A percentile compares a stretch with the other conserved stretches of the same genome.
Evolutionary conservation across 345 rosid species (phyloP).

Genomic region (Gossypium sturtianum): DNA sequence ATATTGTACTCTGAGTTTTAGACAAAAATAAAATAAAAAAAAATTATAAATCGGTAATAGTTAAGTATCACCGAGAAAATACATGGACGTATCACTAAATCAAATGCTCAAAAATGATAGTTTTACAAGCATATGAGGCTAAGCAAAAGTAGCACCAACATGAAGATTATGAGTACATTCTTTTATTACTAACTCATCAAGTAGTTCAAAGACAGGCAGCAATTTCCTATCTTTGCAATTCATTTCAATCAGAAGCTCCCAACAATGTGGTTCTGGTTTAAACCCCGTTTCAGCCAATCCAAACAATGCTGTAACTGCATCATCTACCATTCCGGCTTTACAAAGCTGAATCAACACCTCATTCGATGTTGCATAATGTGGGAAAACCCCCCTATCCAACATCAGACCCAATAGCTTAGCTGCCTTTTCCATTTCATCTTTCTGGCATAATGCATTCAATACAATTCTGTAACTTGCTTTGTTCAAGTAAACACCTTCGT

Average conservation of each 20-base stretch:
- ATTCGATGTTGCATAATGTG: slow-evolving; percentile 79
- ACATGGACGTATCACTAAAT: neutral
- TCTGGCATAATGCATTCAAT: slow-evolving; percentile 55
- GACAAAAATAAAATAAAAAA: too few species aligned
- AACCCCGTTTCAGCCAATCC: slow-evolving; percentile 52
- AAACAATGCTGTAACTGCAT: slow-evolving; percentile 35
- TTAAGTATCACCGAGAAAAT: too few species aligned
- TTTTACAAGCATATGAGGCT: too few species aligned
- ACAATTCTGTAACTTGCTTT: slow-evolving; percentile 81
- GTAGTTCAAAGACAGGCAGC: slow-evolving; percentile 43
- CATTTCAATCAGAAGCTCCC: slow-evolving; percentile 52
- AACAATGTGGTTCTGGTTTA: slow-evolving; percentile 52
- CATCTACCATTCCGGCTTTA: slow-evolving; percentile 46
- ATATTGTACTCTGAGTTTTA: too few species aligned
- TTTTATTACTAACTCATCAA: slow-evolving; percentile 43
- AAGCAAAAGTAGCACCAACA: neutral
- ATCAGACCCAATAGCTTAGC: slow-evolving; percentile 45
- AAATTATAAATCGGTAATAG: too few species aligned
- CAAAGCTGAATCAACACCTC: slow-evolving; percentile 58
- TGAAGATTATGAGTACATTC: neutral
- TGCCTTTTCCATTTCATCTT: slow-evolving; percentile 59
- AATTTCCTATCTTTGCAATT: slow-evolving; percentile 71
- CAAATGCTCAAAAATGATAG: neutral
- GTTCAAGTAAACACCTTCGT: slow-evolving; percentile 57
- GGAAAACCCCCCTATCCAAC: slow-evolving; percentile 55